phyloP scores from a whole-genome alignment of 352 stramenopile genomes.

The Phytopythium ostracodes region DNA sequence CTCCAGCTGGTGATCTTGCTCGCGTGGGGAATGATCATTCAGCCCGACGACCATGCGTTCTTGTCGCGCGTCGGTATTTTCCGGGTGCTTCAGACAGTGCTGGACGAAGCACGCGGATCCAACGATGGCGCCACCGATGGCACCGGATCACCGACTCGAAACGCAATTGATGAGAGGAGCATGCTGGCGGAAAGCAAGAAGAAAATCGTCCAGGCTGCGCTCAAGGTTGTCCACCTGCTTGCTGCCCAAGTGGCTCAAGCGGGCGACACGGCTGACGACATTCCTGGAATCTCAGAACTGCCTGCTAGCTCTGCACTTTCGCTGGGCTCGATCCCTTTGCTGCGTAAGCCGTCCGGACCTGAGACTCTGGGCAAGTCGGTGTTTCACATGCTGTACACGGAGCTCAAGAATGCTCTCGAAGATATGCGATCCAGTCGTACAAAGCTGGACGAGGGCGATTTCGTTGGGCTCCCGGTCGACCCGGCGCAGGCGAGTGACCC shows the following conservation, averaged over 20 bases:
- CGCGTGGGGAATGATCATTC: conserved; percentile 86
- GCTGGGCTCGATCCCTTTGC: conserved; percentile 67
- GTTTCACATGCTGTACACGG: conserved; percentile 90
- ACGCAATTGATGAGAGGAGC: conserved; percentile 27
- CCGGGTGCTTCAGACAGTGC: conserved; percentile 84
- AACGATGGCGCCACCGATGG: conserved; percentile 23
- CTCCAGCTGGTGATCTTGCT: conserved; percentile 81
- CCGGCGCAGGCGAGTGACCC: conserved; percentile 40
- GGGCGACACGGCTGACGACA: conserved; percentile 55
- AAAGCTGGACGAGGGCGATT: not conserved
- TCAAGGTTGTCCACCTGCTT: conserved; percentile 86
- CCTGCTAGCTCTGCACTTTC: conserved; percentile 36
- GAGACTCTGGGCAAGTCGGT: conserved; percentile 89
- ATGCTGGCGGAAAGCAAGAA: conserved; percentile 51
- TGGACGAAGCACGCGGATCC: conserved; percentile 77
- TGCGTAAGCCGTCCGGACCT: conserved; percentile 79
- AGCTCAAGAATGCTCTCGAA: conserved; percentile 84
- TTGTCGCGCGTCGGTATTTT: conserved; percentile 88
- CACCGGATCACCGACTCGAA: not conserved
- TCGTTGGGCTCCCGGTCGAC: conserved; percentile 18
- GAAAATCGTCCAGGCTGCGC: conserved; percentile 80
- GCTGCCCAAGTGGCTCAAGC: conserved; percentile 85
- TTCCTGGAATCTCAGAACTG: conserved; percentile 51
- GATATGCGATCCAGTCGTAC: conserved; percentile 44
- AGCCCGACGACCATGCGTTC: conserved; percentile 86